These are phyloP conservation scores for Fusarium chlamydosporum DNA, from an alignment of 2,329 filamentous ascomycete species.

Conservation along the genomic window DNA sequence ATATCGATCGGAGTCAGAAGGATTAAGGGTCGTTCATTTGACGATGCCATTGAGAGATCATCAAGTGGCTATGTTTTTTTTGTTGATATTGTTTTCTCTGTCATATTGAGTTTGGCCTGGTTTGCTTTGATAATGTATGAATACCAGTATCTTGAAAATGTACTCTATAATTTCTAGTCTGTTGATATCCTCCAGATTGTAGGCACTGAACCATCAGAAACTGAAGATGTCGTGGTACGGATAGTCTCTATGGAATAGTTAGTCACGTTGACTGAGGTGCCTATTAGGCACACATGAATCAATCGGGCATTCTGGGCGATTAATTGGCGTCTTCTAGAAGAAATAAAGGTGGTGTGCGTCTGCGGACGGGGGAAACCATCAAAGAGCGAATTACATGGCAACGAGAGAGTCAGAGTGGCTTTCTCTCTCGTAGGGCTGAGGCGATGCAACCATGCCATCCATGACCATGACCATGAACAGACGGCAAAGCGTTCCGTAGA, in stretches of 20 bases:
- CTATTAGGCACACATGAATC: conserved; percentile 24
- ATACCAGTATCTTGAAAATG: conserved; percentile 14
- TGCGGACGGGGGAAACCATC: conserved; percentile 8
- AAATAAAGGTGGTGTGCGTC: conserved; percentile 22
- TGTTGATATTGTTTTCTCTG: conserved; percentile 26
- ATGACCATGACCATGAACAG: conserved; percentile 8
- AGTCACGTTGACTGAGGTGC: conserved; percentile 10
- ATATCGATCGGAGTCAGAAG: conserved; percentile 30
- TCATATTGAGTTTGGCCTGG: conserved; percentile 9
- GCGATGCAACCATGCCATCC: conserved; percentile 27
- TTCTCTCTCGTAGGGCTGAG: conserved; percentile 34
- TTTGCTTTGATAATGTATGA: conserved; percentile 26
- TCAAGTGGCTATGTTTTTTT: conserved; percentile 7
- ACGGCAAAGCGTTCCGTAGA: conserved; percentile 1
- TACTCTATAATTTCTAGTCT: background rate
- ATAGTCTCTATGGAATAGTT: background rate
- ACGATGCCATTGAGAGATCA: conserved; percentile 15
- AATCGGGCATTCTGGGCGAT: conserved; percentile 7
- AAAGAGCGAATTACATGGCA: conserved; percentile 9
- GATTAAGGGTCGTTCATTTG: conserved; percentile 28
- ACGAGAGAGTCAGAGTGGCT: conserved; percentile 6
- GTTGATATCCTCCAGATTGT: background rate
- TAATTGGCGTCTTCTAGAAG: conserved; percentile 35
- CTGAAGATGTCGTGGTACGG: background rate
- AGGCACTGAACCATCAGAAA: background rate